Evolutionary conservation across 257 asterid species (phyloP).

Genomic region (Capsicum rhomboideum): DNA sequence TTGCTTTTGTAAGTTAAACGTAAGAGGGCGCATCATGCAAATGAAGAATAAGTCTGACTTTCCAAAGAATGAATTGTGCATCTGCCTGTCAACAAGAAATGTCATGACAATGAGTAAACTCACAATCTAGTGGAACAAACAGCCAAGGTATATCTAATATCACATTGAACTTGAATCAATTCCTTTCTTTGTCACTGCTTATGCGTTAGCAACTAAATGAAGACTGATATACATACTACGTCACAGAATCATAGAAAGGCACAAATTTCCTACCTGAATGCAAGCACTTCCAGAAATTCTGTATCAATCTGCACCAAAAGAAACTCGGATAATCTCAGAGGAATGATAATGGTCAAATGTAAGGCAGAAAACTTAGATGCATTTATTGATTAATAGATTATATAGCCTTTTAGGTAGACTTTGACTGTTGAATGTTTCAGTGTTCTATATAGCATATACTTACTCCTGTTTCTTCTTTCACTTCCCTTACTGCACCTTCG

Average conservation of each 20-base stretch:
- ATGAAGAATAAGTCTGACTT: too few relatives aligned
- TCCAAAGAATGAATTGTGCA: too few relatives aligned
- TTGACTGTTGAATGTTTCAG: neutral
- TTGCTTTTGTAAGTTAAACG: too few relatives aligned
- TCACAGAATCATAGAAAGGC: neutral
- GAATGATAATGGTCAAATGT: neutral
- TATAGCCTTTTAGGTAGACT: neutral
- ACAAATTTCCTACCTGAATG: conserved; percentile 16
- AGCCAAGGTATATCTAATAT: too few relatives aligned
- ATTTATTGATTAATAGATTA: neutral
- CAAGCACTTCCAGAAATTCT: conserved; percentile 12
- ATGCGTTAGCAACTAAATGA: too few relatives aligned
- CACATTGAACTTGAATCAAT: too few relatives aligned
- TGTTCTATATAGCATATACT: neutral
- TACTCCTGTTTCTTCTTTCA: conserved; percentile 80
- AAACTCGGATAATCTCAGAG: neutral
- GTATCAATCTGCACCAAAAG: conserved; percentile 39
- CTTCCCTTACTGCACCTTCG: conserved; percentile 57
- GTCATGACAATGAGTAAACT: too few relatives aligned
- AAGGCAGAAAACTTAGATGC: neutral
- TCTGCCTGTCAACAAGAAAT: too few relatives aligned
- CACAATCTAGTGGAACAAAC: too few relatives aligned
- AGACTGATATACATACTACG: neutral
- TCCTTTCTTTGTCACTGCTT: too few relatives aligned
- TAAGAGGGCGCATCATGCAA: too few relatives aligned